Conservation (phyloP, 495 filamentous ascomycete genomes). For the Penicillium desertorum region DNA sequence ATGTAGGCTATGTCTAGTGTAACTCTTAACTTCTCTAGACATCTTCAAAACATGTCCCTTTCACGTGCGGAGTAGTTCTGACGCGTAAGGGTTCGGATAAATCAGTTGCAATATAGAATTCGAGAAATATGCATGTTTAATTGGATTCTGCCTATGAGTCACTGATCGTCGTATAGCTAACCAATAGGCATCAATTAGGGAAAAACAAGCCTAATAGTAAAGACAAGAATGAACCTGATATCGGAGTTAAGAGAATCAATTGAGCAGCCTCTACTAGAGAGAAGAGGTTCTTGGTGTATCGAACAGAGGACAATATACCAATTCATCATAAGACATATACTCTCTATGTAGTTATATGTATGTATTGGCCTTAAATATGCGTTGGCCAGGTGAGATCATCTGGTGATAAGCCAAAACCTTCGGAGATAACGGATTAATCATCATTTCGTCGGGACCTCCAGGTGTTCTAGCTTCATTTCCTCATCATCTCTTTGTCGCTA, state of each 20-base stretch:
- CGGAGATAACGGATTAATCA: slow-evolving; percentile 21
- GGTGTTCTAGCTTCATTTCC: not conserved
- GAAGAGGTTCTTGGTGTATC: not conserved
- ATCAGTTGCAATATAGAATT: too few species aligned
- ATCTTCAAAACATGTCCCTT: too few species aligned
- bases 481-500: not conserved
- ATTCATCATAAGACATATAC: not conserved
- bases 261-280: not conserved
- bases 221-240: not conserved
- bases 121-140: too few species aligned
- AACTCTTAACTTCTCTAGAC: too few species aligned
- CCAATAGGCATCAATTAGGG: not conserved
- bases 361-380: too few species aligned
- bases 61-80: too few species aligned
- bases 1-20: too few species aligned
- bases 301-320: too few species aligned
- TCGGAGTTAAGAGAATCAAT: not conserved
- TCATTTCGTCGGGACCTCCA: not conserved
- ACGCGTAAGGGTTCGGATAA: too few species aligned
- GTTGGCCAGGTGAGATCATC: slow-evolving; percentile 12
- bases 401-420: slow-evolving; percentile 12
- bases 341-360: too few species aligned
- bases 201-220: not conserved
- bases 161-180: not conserved
- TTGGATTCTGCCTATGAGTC: not conserved